Evolutionary conservation across 441 rosid genomes (phyloP).

Genomic region (Gossypium laxum): DNA sequence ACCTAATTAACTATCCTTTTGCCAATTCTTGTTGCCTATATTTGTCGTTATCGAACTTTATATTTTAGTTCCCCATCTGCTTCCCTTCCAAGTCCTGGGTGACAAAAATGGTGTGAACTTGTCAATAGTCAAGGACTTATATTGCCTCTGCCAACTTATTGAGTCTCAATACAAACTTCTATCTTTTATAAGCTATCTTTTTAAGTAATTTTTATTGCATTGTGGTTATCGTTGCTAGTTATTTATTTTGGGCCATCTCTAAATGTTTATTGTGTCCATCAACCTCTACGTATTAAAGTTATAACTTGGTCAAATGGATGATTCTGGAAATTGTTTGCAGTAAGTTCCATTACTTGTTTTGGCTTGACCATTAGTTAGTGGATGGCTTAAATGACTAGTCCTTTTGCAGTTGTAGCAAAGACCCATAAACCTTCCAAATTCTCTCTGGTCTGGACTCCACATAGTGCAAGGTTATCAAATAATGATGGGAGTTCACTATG

Average conservation of each 20-base stretch:
- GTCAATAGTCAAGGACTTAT: background rate
- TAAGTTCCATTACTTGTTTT: conserved; percentile 12
- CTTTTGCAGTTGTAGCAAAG: conserved; percentile 37
- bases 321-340: conserved; percentile 7
- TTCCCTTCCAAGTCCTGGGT: background rate
- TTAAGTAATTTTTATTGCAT: background rate
- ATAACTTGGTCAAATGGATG: background rate
- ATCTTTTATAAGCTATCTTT: background rate
- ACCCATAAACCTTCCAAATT: conserved; percentile 44
- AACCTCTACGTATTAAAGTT: background rate
- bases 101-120: background rate
- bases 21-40: background rate
- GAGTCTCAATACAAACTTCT: background rate
- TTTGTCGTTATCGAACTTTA: background rate
- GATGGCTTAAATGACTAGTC: conserved; percentile 10
- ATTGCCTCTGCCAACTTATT: background rate
- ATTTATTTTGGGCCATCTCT: background rate
- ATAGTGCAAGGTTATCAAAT: conserved; percentile 33
- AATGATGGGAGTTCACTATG: conserved; percentile 21
- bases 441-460: conserved; percentile 71
- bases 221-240: background rate
- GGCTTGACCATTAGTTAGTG: background rate
- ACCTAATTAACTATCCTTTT: background rate
- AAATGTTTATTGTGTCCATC: background rate
- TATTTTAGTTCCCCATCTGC: background rate